A percentile compares a stretch with the other conserved stretches of the same genome.
phyloP scores from a whole-genome alignment of 2,329 filamentous ascomycete genomes.

The Sclerotinia borealis region DNA sequence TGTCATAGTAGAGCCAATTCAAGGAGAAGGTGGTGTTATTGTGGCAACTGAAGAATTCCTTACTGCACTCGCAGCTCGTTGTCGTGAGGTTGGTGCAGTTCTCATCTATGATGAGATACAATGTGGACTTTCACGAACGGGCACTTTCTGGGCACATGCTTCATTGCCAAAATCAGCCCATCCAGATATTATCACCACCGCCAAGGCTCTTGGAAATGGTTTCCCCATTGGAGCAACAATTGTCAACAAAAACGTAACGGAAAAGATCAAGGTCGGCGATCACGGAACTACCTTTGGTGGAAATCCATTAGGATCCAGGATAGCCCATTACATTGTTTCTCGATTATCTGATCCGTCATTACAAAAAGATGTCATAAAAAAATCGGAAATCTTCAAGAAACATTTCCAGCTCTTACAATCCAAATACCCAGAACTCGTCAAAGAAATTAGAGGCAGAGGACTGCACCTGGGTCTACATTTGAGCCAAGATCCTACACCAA shows the following conservation, averaged over 20 bases:
- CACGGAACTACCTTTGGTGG: slow-evolving; percentile 73
- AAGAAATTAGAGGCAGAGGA: slow-evolving; percentile 75
- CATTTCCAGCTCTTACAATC: slow-evolving; percentile 51
- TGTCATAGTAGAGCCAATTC: slow-evolving; percentile 94
- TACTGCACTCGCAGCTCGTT: slow-evolving; percentile 72
- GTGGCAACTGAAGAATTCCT: slow-evolving; percentile 80
- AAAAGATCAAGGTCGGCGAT: slow-evolving; percentile 59
- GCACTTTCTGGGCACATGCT: slow-evolving; percentile 82
- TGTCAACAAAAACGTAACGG: slow-evolving; percentile 54
- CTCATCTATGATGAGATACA: slow-evolving; percentile 97
- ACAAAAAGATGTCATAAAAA: slow-evolving; percentile 62
- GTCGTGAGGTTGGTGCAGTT: slow-evolving; percentile 79
- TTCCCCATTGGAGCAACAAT: slow-evolving; percentile 87
- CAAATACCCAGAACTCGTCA: slow-evolving; percentile 64
- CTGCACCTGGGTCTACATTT: slow-evolving; percentile 85
- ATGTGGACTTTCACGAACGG: slow-evolving; percentile 83
- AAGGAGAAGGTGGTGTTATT: slow-evolving; percentile 91
- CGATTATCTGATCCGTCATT: slow-evolving; percentile 67
- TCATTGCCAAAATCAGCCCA: slow-evolving; percentile 72
- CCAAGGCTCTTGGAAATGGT: slow-evolving; percentile 94
- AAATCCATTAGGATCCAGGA: slow-evolving; percentile 60
- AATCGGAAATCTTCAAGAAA: slow-evolving; percentile 53
- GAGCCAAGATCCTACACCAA: slow-evolving; percentile 60
- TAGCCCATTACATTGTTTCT: slow-evolving; percentile 80
- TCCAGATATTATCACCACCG: slow-evolving; percentile 88